Percentiles rank a stretch among this genome's conserved stretches.
These are phyloP conservation scores for Rhodotorula kratochvilovae DNA, from an alignment of 768 basidiomycete species.

Conservation along the genomic window DNA sequence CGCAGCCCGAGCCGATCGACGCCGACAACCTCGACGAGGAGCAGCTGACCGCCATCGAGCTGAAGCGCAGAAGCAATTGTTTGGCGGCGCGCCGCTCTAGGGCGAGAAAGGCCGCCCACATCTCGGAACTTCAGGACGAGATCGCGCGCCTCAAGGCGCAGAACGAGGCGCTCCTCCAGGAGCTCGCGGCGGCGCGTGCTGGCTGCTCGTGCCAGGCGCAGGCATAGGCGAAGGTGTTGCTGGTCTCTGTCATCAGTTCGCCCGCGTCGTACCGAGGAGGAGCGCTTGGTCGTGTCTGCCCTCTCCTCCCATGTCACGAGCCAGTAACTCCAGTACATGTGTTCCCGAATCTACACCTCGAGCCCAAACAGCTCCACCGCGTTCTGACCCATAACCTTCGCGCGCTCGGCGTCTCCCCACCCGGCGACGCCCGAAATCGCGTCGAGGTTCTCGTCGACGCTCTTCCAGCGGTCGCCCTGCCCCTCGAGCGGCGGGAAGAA, in stretches of 20 bases:
- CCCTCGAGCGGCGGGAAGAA: constrained; percentile 74
- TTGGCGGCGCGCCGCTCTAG: constrained; percentile 76
- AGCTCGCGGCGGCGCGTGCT: background rate
- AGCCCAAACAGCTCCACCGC: constrained; percentile 68
- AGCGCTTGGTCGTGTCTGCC: background rate
- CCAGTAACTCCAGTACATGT: background rate
- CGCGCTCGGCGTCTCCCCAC: constrained; percentile 60
- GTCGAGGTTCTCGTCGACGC: constrained; percentile 76
- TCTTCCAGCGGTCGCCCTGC: constrained; percentile 67
- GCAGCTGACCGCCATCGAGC: constrained; percentile 59
- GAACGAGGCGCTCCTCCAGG: constrained; percentile 18
- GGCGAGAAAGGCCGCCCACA: constrained; percentile 66
- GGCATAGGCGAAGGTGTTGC: background rate
- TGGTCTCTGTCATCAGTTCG: background rate
- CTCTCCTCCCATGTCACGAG: background rate
- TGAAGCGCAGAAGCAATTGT: constrained; percentile 60
- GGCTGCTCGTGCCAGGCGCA: background rate
- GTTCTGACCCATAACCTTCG: constrained; percentile 66
- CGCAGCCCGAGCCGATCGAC: constrained; percentile 20
- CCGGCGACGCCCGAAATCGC: constrained; percentile 66
- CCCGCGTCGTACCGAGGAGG: background rate
- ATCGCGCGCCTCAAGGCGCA: constrained; percentile 36
- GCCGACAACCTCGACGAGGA: constrained; percentile 35
- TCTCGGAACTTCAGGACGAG: constrained; percentile 58
- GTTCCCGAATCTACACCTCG: background rate